Evolutionary conservation across 495 filamentous ascomycete genomes (phyloP).

Genomic region (Massariosphaeria phaeospora): DNA sequence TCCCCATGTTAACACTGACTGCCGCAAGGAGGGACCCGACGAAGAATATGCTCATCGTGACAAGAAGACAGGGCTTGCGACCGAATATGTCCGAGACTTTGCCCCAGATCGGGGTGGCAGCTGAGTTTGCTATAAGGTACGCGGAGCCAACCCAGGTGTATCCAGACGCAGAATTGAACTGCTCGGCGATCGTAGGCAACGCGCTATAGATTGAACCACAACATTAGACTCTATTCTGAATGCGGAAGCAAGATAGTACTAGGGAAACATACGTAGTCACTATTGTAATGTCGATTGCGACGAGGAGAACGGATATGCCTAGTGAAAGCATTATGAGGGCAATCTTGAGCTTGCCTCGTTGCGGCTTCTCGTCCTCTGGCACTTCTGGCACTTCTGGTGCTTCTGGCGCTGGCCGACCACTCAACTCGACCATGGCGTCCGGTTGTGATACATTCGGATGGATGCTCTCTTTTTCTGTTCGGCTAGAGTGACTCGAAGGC

Average conservation of each 20-base stretch:
- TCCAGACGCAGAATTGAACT: constrained; percentile 45
- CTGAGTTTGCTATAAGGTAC: constrained; percentile 59
- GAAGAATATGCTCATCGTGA: constrained; percentile 70
- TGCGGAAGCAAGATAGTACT: too few species aligned
- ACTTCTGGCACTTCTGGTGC: neutral
- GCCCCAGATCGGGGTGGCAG: constrained; percentile 72
- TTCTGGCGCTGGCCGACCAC: neutral
- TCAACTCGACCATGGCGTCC: too few species aligned
- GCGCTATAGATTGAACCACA: too few species aligned
- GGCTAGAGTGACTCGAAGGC: neutral
- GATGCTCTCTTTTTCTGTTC: neutral
- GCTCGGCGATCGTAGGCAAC: constrained; percentile 46
- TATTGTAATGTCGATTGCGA: constrained; percentile 41
- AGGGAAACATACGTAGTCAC: too few species aligned
- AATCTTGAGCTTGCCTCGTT: constrained; percentile 38
- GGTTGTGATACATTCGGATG: too few species aligned
- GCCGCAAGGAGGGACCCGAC: constrained; percentile 69
- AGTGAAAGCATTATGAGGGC: constrained; percentile 41
- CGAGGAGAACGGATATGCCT: constrained; percentile 42
- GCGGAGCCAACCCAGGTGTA: constrained; percentile 54
- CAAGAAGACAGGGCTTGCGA: constrained; percentile 70
- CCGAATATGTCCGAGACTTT: constrained; percentile 82
- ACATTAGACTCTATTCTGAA: too few species aligned
- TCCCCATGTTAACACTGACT: constrained; percentile 59
- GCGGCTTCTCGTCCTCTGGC: constrained; percentile 14